These are phyloP conservation scores for Saccharomycopsis microspora DNA, from an alignment of 805 yeast species.

Conservation along the genomic window DNA sequence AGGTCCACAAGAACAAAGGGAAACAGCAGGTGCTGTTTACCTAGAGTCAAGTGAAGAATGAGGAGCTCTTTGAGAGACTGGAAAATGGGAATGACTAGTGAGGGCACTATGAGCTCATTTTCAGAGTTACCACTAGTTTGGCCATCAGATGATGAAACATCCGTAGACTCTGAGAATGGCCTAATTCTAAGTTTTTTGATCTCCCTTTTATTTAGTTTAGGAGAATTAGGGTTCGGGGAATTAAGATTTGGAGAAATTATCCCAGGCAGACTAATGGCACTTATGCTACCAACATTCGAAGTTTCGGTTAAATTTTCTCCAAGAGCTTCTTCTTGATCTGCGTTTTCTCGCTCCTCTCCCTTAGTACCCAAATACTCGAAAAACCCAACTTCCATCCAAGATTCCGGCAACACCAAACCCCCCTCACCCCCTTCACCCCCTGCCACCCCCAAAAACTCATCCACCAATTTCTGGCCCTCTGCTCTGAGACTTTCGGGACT, in stretches of 20 bases:
- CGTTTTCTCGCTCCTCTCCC: background rate
- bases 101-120: conserved; percentile 6
- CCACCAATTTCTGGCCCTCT: conserved; percentile 36
- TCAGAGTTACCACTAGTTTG: background rate
- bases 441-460: conserved; percentile 35
- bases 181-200: conserved; percentile 3
- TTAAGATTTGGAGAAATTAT: no score
- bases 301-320: background rate
- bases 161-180: background rate
- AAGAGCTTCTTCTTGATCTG: background rate
- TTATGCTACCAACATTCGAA: background rate
- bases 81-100: conserved; percentile 4
- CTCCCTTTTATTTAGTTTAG: background rate
- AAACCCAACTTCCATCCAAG: conserved; percentile 11
- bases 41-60: conserved; percentile 11
- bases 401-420: conserved; percentile 2
- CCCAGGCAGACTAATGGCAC: background rate
- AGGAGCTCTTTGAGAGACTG: conserved; percentile 10
- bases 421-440: background rate
- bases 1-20: conserved; percentile 27
- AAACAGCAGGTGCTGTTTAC: conserved; percentile 8
- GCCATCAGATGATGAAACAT: background rate
- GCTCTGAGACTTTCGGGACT: conserved; percentile 2
- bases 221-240: background rate
- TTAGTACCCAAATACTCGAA: conserved; percentile 1